Evolutionary conservation across 1,284 basidiomycete species (phyloP), one percentile per base, ranked within the genome.

Genomic region (Apiotrichum sp.): DNA sequence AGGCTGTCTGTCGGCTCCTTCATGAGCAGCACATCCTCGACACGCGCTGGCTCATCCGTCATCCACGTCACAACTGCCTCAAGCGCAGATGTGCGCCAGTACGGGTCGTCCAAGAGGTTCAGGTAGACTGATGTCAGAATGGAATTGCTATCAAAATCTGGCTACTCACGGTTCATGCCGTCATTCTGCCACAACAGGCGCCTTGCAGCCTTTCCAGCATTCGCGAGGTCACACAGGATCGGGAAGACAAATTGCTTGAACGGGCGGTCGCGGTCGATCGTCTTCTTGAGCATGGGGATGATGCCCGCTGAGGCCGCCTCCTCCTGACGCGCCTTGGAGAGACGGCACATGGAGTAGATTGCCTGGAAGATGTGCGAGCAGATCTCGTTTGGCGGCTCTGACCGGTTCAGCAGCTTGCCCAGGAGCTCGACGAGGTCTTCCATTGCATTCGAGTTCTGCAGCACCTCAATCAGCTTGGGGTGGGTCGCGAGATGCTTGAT

Each of bases 401-500:
- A 82, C 3, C 89, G 87, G 14, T 84, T 80, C 56, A 85, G 84
- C 67, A 89, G 86, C 67, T 90, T 86, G 34, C 89, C 88, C 33
- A 98, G 78, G 10, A 96, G 84, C 41, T 82, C 83, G 44, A 93
- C 86, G 9, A 98, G 80, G 50, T 91, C 86, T 71, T 97, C 92
- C 61, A 98, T 88, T 1, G 90, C 87, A 67, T 97, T 96, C 36
- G 93, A 91, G 64, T 97, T 97, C 75, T 98, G 93, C 14, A 98
- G 79, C 4, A 93, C 88, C 66, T 98, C 93, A 34, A 96, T 84
- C 16, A 96, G 78, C 2, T 85, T 86, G 0, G 92, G 83, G 59
- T 87, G 90, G 84, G 96, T 98, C 3, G 93, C 93, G 2, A 98
- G 79, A 70, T 97, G 93, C 72, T 98, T 97, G 71, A 98, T 85